These are phyloP conservation scores for Quercus phellos DNA, from an alignment of 331 rosid species.

Conservation along the genomic window DNA sequence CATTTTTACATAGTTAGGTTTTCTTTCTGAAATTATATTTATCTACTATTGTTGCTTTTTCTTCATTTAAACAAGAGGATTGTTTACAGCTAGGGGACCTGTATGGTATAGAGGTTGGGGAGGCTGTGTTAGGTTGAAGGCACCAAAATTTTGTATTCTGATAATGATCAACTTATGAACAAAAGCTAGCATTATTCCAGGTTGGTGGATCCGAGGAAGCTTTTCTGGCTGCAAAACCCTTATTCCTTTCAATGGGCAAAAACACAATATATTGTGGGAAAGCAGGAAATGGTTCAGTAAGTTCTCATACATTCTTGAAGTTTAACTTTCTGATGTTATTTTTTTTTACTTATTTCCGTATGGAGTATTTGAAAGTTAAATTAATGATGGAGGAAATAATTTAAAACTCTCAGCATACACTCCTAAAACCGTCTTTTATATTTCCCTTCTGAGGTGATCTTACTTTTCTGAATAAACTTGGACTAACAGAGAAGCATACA, in stretches of 20 bases:
- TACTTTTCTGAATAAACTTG: not conserved
- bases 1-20: not conserved
- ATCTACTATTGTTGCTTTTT: not conserved
- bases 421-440: not conserved
- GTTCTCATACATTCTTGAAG: conserved; percentile 17
- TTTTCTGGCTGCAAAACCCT: conserved; percentile 53
- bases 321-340: not conserved
- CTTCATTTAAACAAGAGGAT: not conserved
- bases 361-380: not conserved
- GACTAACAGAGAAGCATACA: not conserved
- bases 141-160: conserved; percentile 3
- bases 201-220: conserved; percentile 92
- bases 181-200: conserved; percentile 36
- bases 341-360: not conserved
- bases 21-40: not conserved
- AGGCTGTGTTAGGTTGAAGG: conserved; percentile 3
- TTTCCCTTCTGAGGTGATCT: not conserved
- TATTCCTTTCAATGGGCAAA: conserved; percentile 79
- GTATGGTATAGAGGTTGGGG: not conserved
- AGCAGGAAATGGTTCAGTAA: conserved; percentile 89
- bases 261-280: conserved; percentile 73
- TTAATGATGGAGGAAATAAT: not conserved
- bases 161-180: conserved; percentile 11
- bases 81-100: not conserved
- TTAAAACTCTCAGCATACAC: not conserved